These are phyloP conservation scores for Mimosa bimucronata DNA, from an alignment of 306 rosid genomes.

Conservation along the genomic window DNA sequence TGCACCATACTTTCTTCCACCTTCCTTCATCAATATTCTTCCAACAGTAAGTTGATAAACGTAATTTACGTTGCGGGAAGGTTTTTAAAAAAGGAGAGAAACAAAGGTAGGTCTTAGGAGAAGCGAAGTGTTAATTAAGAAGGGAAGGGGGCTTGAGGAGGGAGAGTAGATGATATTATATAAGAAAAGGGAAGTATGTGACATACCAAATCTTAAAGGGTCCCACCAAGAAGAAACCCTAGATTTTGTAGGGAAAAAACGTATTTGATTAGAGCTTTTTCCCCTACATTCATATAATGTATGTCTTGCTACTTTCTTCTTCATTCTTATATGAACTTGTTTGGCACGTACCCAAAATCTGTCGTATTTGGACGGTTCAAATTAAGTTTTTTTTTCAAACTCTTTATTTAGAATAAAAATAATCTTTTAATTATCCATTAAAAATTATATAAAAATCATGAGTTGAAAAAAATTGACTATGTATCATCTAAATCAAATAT, in stretches of 20 bases:
- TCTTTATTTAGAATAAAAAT: too few relatives aligned
- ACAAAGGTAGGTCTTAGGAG: neutral
- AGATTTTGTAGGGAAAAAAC: conserved; percentile 59
- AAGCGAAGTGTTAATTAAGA: neutral
- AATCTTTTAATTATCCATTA: too few relatives aligned
- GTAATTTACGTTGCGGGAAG: neutral
- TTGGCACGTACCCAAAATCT: too few relatives aligned
- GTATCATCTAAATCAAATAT: too few relatives aligned
- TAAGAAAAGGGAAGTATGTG: conserved; percentile 37
- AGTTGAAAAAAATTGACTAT: too few relatives aligned
- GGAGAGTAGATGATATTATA: conserved; percentile 42
- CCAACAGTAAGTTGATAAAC: neutral
- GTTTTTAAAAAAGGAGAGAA: neutral
- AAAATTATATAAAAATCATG: too few relatives aligned
- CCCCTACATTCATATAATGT: conserved; percentile 50
- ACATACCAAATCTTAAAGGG: conserved; percentile 59
- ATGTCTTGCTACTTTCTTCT: conserved; percentile 16
- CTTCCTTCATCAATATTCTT: conserved; percentile 58
- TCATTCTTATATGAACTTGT: neutral
- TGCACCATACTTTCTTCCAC: conserved; percentile 64
- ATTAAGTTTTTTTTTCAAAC: too few relatives aligned
- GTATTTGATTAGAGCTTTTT: conserved; percentile 54
- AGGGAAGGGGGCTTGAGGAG: conserved; percentile 37
- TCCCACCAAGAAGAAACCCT: conserved; percentile 54
- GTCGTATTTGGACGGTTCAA: too few relatives aligned